Conservation (phyloP, 179 eudicot genomes). For the Patellifolia procumbens region DNA sequence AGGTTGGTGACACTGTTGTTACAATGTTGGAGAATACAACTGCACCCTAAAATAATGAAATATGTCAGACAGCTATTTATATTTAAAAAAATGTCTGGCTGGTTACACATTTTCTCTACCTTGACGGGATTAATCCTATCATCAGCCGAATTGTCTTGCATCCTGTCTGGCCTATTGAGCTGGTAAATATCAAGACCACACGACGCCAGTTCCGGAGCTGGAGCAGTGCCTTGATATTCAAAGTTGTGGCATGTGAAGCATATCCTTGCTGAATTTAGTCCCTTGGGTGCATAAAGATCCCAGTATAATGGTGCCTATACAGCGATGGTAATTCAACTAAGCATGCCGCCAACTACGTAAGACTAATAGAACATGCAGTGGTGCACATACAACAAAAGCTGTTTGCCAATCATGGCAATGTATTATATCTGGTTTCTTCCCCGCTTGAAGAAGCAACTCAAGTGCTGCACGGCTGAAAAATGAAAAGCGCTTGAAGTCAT, state of each 20-base stretch:
- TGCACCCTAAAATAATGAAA: constrained; percentile 66
- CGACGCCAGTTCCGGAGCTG: constrained; percentile 77
- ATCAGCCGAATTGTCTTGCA: constrained; percentile 84
- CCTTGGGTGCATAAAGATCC: constrained; percentile 90
- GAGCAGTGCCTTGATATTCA: constrained; percentile 94
- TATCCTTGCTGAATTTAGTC: constrained; percentile 87
- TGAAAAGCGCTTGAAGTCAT: constrained; percentile 93
- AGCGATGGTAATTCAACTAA: constrained; percentile 13
- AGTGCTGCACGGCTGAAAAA: constrained; percentile 96
- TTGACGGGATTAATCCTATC: constrained; percentile 81
- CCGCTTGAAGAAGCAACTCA: constrained; percentile 81
- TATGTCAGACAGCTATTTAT: constrained; percentile 16
- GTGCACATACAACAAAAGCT: constrained; percentile 76
- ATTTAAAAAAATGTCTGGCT: background rate
- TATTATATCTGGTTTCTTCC: constrained; percentile 92
- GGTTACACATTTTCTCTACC: constrained; percentile 42
- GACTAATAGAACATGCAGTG: background rate
- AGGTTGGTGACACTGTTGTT: constrained; percentile 95
- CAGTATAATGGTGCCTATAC: constrained; percentile 93
- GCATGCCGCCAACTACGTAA: background rate
- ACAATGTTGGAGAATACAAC: constrained; percentile 96
- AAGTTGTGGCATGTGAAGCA: constrained; percentile 99
- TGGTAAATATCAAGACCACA: constrained; percentile 95
- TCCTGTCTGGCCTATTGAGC: constrained; percentile 88
- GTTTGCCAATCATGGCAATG: constrained; percentile 99